Base-by-base conservation (phyloP, 345 rosid genomes). In the Punica granatum region DNA sequence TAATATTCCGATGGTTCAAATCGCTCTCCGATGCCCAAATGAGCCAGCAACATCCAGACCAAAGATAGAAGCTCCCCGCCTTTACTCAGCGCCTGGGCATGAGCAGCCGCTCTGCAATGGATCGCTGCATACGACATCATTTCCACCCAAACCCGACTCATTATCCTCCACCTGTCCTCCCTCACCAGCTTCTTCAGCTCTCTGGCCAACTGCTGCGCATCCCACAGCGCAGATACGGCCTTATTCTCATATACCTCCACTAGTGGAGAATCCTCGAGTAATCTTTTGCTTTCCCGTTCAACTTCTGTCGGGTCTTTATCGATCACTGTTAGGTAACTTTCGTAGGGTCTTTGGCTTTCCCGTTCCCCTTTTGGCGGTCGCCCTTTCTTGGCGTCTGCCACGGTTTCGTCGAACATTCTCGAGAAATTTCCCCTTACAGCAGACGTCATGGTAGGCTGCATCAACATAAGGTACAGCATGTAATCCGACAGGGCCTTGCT, bases 21-120 rank as follows among this genome's bases (percentile, higher is more conserved):
- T 54, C 83, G 86, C 30, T 77, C 74, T 32, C 81, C 83, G 2
- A 88, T 31, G 28, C 93, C 90, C 19, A 90, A 77, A 72, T 90
- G 94, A 58, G 87, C 87, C 90, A 88, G 88, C 74, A 88, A 67
- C 34, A 90, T 56, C 92, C 96, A 85, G 53, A 88, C 82, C 46
- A 80, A 76, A 37, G 83, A 77, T 16, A 90, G 51, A 2, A 88
- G 78, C 82, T 85, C 87, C 8, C 86, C 95, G 0, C 97, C 95
- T 79, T 75, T 80, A 36, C 88, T 79, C 1, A 88, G 67, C 30
- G 80, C 80, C 35, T 83, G 88, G 13, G 87, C 85, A 71, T 90
- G 97, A 6, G 84, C 75, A 7, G 68, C 75, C 7, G 81, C 68
- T 12, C 85, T 72, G 67, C 89, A 85, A 30, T 88, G 85, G 48